A percentile compares a stretch with the other conserved stretches of the same genome.
Evolutionary conservation across 805 yeast genomes (phyloP).

Genomic region (Cyberlindnera americana): DNA sequence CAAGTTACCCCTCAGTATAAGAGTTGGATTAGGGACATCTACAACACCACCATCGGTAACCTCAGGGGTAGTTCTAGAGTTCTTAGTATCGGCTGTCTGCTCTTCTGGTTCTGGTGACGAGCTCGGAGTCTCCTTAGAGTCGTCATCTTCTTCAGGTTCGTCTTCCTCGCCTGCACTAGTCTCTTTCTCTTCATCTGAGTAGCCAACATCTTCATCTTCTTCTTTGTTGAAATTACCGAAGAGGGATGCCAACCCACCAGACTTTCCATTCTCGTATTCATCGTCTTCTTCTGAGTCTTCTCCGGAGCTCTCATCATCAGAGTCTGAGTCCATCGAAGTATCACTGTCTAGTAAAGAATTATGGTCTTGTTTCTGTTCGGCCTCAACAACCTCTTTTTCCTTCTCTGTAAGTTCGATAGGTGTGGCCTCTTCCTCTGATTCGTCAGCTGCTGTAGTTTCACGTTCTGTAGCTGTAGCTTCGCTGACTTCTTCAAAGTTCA

Average conservation of each 20-base stretch:
- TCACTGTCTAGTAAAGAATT: constrained; percentile 24
- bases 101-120: constrained; percentile 34
- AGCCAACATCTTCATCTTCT: constrained; percentile 36
- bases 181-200: constrained; percentile 24
- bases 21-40: constrained; percentile 74
- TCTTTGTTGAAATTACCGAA: constrained; percentile 30
- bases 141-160: constrained; percentile 21
- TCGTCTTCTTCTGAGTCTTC: constrained; percentile 20
- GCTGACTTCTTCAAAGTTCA: constrained; percentile 28
- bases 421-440: constrained; percentile 19
- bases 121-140: constrained; percentile 32
- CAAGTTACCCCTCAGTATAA: constrained; percentile 70
- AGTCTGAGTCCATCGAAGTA: constrained; percentile 32
- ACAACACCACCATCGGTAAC: constrained; percentile 40
- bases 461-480: constrained; percentile 23
- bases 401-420: constrained; percentile 20
- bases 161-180: constrained; percentile 18
- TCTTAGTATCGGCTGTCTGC: constrained; percentile 2
- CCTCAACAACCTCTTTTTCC: constrained; percentile 27
- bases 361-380: constrained; percentile 24
- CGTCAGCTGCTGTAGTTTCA: constrained; percentile 20
- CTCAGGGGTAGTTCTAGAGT: constrained; percentile 17
- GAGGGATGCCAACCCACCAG: constrained; percentile 32
- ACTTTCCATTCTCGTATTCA: constrained; percentile 5
- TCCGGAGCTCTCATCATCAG: constrained; percentile 25